Conservation (phyloP, 371 early-diverging fungal genomes). For the Mucor sp. region DNA sequence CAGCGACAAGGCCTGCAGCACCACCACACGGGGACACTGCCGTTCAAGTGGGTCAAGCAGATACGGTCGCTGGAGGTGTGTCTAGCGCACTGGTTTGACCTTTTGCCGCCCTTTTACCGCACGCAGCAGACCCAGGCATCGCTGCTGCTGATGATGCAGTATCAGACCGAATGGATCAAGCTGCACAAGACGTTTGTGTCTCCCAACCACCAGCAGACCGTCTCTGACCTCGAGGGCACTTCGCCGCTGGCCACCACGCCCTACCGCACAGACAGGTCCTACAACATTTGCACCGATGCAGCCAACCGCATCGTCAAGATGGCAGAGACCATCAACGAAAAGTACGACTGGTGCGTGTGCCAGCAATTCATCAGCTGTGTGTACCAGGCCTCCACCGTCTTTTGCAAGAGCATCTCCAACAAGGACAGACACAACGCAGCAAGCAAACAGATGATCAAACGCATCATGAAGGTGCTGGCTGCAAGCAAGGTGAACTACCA, state of each 20-base stretch:
- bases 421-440: conserved; percentile 19
- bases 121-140: conserved; percentile 33
- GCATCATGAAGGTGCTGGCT: conserved; percentile 38
- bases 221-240: background rate
- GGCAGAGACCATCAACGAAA: conserved; percentile 34
- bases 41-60: conserved; percentile 30
- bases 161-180: conserved; percentile 49
- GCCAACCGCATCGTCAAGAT: conserved; percentile 45
- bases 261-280: conserved; percentile 31
- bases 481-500: conserved; percentile 35
- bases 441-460: conserved; percentile 43
- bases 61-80: conserved; percentile 39
- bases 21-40: conserved; percentile 25
- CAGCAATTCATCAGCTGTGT: conserved; percentile 46
- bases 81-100: conserved; percentile 42
- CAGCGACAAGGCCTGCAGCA: conserved; percentile 28
- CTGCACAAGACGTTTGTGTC: conserved; percentile 45
- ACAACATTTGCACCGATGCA: conserved; percentile 46
- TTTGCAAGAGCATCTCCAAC: conserved; percentile 36
- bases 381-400: conserved; percentile 49
- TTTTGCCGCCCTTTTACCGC: conserved; percentile 36
- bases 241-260: conserved; percentile 12
- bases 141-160: conserved; percentile 44
- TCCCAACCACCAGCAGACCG: conserved; percentile 5
- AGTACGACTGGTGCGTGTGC: conserved; percentile 50